A percentile compares a stretch with the other conserved stretches of the same genome.
Conservation (phyloP, 305 asterid genomes). For the Nicotiana rustica region DNA sequence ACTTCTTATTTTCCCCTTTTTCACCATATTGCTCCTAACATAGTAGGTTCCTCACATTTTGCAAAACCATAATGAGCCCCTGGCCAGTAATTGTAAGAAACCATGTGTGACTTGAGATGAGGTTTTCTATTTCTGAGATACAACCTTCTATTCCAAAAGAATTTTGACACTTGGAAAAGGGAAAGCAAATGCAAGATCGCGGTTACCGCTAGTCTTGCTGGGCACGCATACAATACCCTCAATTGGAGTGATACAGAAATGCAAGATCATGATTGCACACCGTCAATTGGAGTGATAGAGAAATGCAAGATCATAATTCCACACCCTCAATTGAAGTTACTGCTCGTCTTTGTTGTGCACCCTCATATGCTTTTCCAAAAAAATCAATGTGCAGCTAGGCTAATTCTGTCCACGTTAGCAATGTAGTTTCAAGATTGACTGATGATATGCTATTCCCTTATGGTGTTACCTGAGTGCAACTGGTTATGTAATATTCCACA, state of each 20-base stretch:
- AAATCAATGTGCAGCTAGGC: not conserved
- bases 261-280: not conserved
- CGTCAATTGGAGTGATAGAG: not conserved
- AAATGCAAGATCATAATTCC: not conserved
- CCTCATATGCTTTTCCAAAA: not conserved
- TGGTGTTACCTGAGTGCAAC: not conserved
- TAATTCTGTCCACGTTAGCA: not conserved
- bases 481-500: not conserved
- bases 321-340: not conserved
- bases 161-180: not conserved
- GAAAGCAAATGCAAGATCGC: conserved; percentile 6
- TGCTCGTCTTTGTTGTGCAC: not conserved
- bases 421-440: not conserved
- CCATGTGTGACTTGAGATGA: conserved; percentile 24
- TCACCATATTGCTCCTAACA: conserved; percentile 12
- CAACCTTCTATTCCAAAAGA: not conserved
- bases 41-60: not conserved
- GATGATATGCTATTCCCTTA: not conserved
- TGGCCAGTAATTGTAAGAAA: not conserved
- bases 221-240: not conserved
- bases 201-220: not conserved
- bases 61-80: not conserved
- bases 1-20: not conserved
- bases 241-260: not conserved
- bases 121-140: not conserved